phyloP scores from a whole-genome alignment of 192 early-diverging fungal species.

The Entomortierella chlamydospora region DNA sequence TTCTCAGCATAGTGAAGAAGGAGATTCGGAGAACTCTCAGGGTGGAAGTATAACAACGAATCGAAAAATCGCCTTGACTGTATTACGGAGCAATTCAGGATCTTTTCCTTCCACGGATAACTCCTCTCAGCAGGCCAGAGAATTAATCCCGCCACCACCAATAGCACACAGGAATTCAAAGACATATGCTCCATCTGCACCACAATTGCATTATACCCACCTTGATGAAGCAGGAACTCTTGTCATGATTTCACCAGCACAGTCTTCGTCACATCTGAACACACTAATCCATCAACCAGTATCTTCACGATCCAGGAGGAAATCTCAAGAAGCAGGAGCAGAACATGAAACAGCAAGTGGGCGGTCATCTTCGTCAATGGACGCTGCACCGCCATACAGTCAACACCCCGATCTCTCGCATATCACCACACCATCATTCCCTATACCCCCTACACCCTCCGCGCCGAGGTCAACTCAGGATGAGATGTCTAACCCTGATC shows the following conservation, averaged over 20 bases:
- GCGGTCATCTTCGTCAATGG: background rate
- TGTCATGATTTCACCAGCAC: background rate
- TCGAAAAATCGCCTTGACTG: background rate
- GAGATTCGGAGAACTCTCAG: background rate
- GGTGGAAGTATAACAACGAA: background rate
- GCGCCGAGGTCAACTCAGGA: background rate
- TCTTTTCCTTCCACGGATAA: background rate
- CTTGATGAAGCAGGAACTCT: background rate
- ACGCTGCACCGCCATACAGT: slow-evolving; percentile 4
- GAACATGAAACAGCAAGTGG: background rate
- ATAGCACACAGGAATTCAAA: background rate
- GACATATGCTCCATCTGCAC: slow-evolving; percentile 2
- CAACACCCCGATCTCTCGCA: background rate
- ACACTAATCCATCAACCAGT: background rate
- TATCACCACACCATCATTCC: slow-evolving; percentile 4
- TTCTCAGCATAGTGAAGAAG: background rate
- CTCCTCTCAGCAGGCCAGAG: background rate
- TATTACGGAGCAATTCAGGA: background rate
- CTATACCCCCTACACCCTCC: slow-evolving; percentile 9
- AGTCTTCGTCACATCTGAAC: background rate
- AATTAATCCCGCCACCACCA: background rate
- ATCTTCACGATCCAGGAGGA: background rate
- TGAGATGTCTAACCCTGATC: no score
- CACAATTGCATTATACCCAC: background rate
- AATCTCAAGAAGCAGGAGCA: background rate